A percentile compares a stretch with the other conserved stretches of the same genome.
These are phyloP conservation scores for Xylaria sp. DNA, from an alignment of 2,329 filamentous ascomycete genomes.

Conservation along the genomic window DNA sequence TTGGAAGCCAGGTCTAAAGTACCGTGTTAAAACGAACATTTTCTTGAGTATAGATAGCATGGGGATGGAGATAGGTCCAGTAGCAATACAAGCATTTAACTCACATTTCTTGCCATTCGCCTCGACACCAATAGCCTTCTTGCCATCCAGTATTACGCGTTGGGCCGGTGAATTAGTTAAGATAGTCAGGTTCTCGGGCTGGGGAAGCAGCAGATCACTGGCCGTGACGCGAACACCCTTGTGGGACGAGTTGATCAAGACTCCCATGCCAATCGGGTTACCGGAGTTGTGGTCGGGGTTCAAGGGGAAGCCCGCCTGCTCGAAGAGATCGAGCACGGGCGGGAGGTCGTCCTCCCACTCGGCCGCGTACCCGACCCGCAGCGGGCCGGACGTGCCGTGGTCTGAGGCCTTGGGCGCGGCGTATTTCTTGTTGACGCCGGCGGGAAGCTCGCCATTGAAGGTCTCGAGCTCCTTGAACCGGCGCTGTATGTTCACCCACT, in stretches of 20 bases:
- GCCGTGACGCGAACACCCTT: slow-evolving; percentile 54
- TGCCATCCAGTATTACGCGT: slow-evolving; percentile 49
- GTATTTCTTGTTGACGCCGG: slow-evolving; percentile 47
- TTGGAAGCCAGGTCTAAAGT: slow-evolving; percentile 37
- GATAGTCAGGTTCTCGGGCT: slow-evolving; percentile 56
- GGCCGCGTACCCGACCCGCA: slow-evolving; percentile 51
- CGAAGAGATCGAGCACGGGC: slow-evolving; percentile 49
- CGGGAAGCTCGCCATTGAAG: slow-evolving; percentile 48
- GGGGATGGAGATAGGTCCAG: background rate
- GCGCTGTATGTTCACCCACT: slow-evolving; percentile 55
- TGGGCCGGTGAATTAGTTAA: slow-evolving; percentile 52
- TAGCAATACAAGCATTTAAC: slow-evolving; percentile 3
- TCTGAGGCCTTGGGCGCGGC: slow-evolving; percentile 46
- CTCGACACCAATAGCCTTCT: slow-evolving; percentile 49
- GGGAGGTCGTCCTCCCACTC: slow-evolving; percentile 54
- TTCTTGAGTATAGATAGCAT: background rate
- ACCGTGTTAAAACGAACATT: background rate
- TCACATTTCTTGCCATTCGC: slow-evolving; percentile 44
- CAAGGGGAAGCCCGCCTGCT: slow-evolving; percentile 49
- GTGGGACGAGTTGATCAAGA: slow-evolving; percentile 52
- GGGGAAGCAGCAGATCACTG: slow-evolving; percentile 48
- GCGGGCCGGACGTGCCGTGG: slow-evolving; percentile 53
- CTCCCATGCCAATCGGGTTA: slow-evolving; percentile 58
- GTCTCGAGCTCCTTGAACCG: slow-evolving; percentile 57
- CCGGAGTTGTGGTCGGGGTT: slow-evolving; percentile 63